Conservation (phyloP, 116 monocot genomes). For the Iris pallida region DNA sequence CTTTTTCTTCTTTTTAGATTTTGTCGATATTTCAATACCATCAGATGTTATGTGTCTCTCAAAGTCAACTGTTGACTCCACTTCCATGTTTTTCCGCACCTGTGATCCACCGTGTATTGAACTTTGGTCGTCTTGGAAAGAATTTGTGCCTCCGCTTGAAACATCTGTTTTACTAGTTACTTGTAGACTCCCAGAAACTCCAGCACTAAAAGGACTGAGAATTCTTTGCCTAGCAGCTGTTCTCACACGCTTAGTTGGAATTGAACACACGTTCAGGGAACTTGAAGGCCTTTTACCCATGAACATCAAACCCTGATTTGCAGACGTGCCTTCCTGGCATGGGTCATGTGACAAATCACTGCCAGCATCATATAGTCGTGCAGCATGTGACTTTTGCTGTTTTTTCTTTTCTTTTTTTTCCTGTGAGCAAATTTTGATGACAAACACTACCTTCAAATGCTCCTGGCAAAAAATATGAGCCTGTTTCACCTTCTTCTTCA, state of each 20-base stretch:
- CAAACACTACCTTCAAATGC: constrained; percentile 42
- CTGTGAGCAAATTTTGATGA: constrained; percentile 25
- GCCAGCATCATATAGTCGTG: constrained; percentile 38
- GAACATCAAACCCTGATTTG: constrained; percentile 25
- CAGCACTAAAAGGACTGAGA: constrained; percentile 42
- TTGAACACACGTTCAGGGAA: constrained; percentile 39
- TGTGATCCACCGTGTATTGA: constrained; percentile 59
- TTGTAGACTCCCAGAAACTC: constrained; percentile 33
- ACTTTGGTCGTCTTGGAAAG: constrained; percentile 80
- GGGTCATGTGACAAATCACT: constrained; percentile 47
- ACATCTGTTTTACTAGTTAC: constrained; percentile 74
- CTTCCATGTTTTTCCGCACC: constrained; percentile 51
- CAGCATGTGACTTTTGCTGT: constrained; percentile 38
- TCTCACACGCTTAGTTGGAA: constrained; percentile 78
- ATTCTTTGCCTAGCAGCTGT: constrained; percentile 69
- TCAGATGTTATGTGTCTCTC: constrained; percentile 51
- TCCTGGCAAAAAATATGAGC: constrained; percentile 39
- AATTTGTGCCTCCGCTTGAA: constrained; percentile 89
- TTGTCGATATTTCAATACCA: constrained; percentile 39
- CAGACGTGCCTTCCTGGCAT: constrained; percentile 43
- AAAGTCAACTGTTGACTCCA: constrained; percentile 76
- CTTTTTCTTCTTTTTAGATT: constrained; percentile 86
- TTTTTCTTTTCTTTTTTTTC: constrained; percentile 54
- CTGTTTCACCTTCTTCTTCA: constrained; percentile 71
- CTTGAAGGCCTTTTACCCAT: constrained; percentile 52